Evolutionary conservation across 2,329 filamentous ascomycete genomes (phyloP).

Genomic region (Claviceps africana): DNA sequence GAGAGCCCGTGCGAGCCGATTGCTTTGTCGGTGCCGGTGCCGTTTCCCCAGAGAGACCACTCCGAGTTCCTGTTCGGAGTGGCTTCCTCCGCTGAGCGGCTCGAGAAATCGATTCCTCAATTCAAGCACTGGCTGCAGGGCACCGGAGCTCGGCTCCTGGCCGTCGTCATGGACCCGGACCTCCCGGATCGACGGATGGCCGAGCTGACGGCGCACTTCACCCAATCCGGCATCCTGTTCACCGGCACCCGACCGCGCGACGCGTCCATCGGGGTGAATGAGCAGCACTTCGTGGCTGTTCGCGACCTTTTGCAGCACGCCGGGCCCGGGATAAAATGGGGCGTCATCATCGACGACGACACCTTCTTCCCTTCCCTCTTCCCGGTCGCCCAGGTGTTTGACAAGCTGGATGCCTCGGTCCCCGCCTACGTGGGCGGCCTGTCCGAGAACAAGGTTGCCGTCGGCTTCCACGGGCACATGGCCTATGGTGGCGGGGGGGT

Average conservation of each 20-base stretch:
- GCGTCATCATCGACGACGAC: conserved; percentile 46
- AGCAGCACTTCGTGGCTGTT: conserved; percentile 44
- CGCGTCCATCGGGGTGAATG: conserved; percentile 26
- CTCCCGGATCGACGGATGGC: conserved; percentile 12
- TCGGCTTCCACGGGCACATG: conserved; percentile 41
- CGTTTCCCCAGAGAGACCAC: conserved; percentile 29
- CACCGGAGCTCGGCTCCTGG: conserved; percentile 37
- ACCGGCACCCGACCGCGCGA: conserved; percentile 21
- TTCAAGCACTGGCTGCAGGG: conserved; percentile 43
- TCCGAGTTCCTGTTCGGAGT: conserved; percentile 43
- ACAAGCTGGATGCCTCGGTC: conserved; percentile 31
- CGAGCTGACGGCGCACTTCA: conserved; percentile 14
- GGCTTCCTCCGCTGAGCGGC: conserved; percentile 35
- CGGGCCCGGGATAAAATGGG: conserved; percentile 35
- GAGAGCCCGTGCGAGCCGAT: conserved; percentile 26
- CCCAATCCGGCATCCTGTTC: conserved; percentile 19
- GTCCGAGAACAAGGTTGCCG: conserved; percentile 39
- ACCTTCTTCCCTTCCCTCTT: conserved; percentile 47
- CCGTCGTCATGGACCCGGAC: conserved; percentile 29
- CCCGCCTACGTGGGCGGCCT: conserved; percentile 42
- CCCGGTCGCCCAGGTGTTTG: conserved; percentile 32
- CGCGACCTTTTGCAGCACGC: conserved; percentile 31
- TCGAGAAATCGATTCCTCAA: conserved; percentile 34
- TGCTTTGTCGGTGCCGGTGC: conserved; percentile 29
- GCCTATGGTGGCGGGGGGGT: conserved; percentile 47